Evolutionary conservation across 345 rosid species (phyloP).

Genomic region (Eucalyptus marginata): DNA sequence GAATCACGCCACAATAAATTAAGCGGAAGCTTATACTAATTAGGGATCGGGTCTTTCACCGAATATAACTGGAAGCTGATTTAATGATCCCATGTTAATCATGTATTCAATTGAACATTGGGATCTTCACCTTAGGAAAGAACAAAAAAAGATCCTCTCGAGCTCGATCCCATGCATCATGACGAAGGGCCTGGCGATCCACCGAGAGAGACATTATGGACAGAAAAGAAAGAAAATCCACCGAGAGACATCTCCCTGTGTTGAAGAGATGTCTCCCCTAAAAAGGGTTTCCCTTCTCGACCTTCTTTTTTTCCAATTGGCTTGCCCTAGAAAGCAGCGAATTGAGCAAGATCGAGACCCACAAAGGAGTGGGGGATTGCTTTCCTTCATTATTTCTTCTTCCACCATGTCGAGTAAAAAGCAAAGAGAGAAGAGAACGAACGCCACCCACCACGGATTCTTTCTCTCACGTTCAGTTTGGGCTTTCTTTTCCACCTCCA

Average conservation of each 20-base stretch:
- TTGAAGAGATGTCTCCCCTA: not conserved
- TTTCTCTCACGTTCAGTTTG: slow-evolving; percentile 85
- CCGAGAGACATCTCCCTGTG: not conserved
- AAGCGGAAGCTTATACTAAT: not conserved
- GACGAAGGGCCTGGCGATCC: not conserved
- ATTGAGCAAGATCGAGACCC: not conserved
- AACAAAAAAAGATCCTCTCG: not conserved
- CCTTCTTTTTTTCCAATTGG: not conserved
- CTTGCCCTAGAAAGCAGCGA: not conserved
- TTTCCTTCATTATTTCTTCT: not conserved
- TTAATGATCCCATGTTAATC: not conserved
- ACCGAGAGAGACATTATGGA: not conserved
- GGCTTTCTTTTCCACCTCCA: slow-evolving; percentile 92
- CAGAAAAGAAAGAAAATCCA: not conserved
- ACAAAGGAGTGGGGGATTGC: not conserved
- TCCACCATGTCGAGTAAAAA: not conserved
- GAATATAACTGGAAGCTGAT: not conserved
- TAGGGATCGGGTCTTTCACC: not conserved
- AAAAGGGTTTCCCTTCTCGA: not conserved
- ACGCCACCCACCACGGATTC: not conserved
- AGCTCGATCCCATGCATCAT: not conserved
- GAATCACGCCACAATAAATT: not conserved
- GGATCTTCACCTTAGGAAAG: not conserved
- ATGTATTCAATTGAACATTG: not conserved
- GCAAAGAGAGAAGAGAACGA: not conserved